phyloP scores from a whole-genome alignment of 2,329 filamentous ascomycete genomes.

The Apiospora pterosperma region DNA sequence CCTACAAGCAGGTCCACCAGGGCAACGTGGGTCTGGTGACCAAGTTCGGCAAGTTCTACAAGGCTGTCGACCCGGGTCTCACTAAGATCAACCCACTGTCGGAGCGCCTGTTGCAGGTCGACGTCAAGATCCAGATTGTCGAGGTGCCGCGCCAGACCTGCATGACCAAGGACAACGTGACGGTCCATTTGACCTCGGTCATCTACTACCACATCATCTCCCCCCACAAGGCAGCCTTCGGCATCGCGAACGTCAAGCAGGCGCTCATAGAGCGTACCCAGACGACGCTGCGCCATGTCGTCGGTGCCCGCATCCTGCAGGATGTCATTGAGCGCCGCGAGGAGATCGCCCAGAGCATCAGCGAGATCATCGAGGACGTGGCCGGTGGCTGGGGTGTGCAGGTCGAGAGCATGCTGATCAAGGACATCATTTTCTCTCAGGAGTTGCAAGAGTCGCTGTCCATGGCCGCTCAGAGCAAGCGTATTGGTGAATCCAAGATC shows the following conservation, averaged over 20 bases:
- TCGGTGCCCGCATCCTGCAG: conserved; percentile 91
- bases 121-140: conserved; percentile 99
- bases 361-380: conserved; percentile 96
- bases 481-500: conserved; percentile 97
- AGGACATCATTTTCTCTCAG: conserved; percentile 96
- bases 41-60: conserved; percentile 92
- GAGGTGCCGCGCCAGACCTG: conserved; percentile 95
- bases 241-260: conserved; percentile 89
- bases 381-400: conserved; percentile 91
- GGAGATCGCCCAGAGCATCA: conserved; percentile 91
- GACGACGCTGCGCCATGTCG: conserved; percentile 94
- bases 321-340: conserved; percentile 98
- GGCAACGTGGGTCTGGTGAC: conserved; percentile 94
- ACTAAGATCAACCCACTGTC: conserved; percentile 97
- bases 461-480: conserved; percentile 98
- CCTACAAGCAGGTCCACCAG: conserved; percentile 87
- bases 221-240: conserved; percentile 95
- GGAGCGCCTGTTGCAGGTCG: conserved; percentile 84
- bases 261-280: conserved; percentile 98
- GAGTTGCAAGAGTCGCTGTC: conserved; percentile 94
- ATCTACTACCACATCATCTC: conserved; percentile 98
- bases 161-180: conserved; percentile 99
- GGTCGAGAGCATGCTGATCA: conserved; percentile 98
- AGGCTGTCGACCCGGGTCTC: conserved; percentile 92
- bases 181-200: conserved; percentile 86